These are phyloP conservation scores for Imleria badia DNA, from an alignment of 768 basidiomycete species.

Conservation along the genomic window DNA sequence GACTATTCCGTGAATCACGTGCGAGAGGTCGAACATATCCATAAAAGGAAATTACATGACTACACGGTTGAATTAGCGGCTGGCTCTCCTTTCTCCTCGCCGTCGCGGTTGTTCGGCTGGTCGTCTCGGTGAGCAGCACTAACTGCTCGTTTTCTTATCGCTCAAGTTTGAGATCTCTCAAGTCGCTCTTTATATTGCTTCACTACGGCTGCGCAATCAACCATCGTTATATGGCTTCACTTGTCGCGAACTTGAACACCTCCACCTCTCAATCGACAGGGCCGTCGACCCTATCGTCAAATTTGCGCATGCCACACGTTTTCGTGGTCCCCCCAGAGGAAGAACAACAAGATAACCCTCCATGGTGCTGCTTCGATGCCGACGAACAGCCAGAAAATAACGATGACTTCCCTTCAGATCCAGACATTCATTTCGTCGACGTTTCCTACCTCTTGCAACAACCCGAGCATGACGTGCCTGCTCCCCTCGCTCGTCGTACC, in stretches of 20 bases:
- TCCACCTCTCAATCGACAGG: constrained; percentile 17
- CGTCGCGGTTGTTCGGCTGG: constrained; percentile 2
- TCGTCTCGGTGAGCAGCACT: constrained; percentile 13
- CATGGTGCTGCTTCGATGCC: constrained; percentile 61
- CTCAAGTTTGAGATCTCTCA: not conserved
- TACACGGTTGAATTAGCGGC: constrained; percentile 22
- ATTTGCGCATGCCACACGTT: constrained; percentile 44
- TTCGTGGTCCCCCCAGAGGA: constrained; percentile 61
- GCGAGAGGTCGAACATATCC: constrained; percentile 3
- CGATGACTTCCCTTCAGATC: constrained; percentile 13
- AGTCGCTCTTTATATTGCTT: constrained; percentile 16
- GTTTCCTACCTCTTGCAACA: constrained; percentile 27
- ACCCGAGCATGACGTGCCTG: constrained; percentile 1
- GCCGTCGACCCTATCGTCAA: not conserved
- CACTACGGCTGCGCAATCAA: not conserved
- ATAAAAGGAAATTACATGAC: constrained; percentile 20
- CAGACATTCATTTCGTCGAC: constrained; percentile 36
- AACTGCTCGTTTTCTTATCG: not conserved
- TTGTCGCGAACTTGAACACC: constrained; percentile 10
- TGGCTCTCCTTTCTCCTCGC: constrained; percentile 9
- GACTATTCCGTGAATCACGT: constrained; percentile 17
- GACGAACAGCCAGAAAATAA: constrained; percentile 29
- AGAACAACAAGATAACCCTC: constrained; percentile 44
- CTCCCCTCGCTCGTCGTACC: constrained; percentile 4
- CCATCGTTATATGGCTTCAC: constrained; percentile 17